A percentile compares a stretch with the other conserved stretches of the same genome.
These are phyloP conservation scores for Magnolia officinalis DNA, from an alignment of 164 flowering plant species.

Conservation along the genomic window DNA sequence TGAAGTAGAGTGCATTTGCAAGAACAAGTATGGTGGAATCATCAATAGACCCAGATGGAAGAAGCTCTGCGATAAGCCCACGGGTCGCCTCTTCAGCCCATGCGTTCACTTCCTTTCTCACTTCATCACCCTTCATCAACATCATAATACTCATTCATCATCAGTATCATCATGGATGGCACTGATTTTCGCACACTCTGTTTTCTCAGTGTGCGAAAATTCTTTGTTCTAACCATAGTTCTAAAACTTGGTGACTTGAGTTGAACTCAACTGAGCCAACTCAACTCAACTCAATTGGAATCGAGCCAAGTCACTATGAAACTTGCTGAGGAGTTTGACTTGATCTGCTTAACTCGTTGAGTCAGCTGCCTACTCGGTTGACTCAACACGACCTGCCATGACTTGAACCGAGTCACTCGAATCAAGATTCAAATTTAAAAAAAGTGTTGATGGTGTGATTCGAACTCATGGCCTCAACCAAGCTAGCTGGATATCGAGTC, in stretches of 20 bases:
- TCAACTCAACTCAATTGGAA: no score
- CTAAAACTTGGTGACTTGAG: not conserved
- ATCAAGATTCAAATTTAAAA: no score
- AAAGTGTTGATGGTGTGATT: no score
- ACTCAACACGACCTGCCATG: no score
- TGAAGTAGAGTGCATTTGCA: constrained; percentile 28
- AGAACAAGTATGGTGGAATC: not conserved
- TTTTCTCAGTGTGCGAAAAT: not conserved
- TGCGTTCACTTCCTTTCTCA: constrained; percentile 11
- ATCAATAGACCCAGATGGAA: constrained; percentile 8
- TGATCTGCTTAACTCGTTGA: no score
- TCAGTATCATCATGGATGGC: not conserved
- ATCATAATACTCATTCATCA: not conserved
- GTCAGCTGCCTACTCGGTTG: no score
- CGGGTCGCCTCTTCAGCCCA: constrained; percentile 19
- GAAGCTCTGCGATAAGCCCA: constrained; percentile 16
- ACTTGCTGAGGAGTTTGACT: no score
- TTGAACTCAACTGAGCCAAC: no score
- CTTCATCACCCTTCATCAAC: constrained; percentile 6
- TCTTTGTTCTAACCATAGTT: not conserved
- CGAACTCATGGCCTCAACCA: no score
- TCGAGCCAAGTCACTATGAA: no score
- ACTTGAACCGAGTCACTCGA: no score
- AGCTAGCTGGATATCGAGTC: no score
- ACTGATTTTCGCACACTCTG: not conserved